These are phyloP conservation scores for Yamadazyma oceani DNA, from an alignment of 1,139 yeast genomes.

Conservation along the genomic window DNA sequence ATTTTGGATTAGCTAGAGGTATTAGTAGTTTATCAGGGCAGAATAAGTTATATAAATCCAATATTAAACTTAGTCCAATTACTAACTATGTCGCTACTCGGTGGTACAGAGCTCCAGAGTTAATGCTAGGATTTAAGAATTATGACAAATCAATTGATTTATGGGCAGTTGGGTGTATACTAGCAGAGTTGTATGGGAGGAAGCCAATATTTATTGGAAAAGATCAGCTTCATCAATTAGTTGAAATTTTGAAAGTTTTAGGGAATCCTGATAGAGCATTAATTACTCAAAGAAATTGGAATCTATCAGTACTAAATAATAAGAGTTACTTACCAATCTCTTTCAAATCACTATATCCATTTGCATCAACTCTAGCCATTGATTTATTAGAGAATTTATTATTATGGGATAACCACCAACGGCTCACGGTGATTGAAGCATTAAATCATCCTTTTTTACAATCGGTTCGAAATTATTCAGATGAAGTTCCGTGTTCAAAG, in stretches of 20 bases:
- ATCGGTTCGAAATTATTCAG: conserved; percentile 45
- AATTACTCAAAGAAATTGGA: conserved; percentile 31
- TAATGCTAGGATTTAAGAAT: conserved; percentile 60
- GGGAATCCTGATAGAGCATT: conserved; percentile 59
- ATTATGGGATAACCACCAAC: conserved; percentile 56
- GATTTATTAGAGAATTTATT: conserved; percentile 51
- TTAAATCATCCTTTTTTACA: conserved; percentile 53
- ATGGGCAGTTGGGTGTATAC: conserved; percentile 84
- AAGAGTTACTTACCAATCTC: conserved; percentile 31
- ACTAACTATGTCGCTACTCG: conserved; percentile 92
- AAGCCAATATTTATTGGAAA: conserved; percentile 72
- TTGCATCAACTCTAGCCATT: conserved; percentile 50
- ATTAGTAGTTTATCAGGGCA: conserved; percentile 35
- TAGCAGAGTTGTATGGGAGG: conserved; percentile 72
- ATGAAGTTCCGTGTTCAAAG: conserved; percentile 49
- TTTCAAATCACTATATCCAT: conserved; percentile 59
- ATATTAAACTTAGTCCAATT: conserved; percentile 44
- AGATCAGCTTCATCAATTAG: conserved; percentile 62
- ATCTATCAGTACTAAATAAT: conserved; percentile 12
- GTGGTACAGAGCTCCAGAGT: conserved; percentile 95
- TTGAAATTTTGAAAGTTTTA: conserved; percentile 59
- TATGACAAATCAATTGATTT: conserved; percentile 64
- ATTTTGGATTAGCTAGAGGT: conserved; percentile 87
- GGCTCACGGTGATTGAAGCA: conserved; percentile 51
- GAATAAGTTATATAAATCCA: conserved; percentile 18